Percentiles rank a stretch among this genome's conserved stretches.
These are phyloP conservation scores for Saccharum officinarum DNA, from an alignment of 176 grass and related monocot species.

Conservation along the genomic window DNA sequence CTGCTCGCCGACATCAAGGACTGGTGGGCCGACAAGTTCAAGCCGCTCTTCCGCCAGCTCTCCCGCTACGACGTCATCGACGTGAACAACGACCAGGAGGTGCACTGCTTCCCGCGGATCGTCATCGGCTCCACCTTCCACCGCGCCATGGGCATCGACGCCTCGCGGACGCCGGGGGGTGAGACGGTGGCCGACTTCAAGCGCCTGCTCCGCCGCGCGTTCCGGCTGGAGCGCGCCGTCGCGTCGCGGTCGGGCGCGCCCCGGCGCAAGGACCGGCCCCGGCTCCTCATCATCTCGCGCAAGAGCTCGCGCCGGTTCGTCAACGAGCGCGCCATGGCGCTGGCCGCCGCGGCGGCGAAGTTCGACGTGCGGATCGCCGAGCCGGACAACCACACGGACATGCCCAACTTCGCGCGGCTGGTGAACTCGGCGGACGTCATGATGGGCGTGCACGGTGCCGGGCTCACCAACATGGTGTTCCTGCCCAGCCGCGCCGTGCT, in stretches of 20 bases:
- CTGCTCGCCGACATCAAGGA: slow-evolving; percentile 56
- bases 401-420: slow-evolving; percentile 48
- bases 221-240: slow-evolving; percentile 60
- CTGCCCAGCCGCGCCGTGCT: slow-evolving; percentile 65
- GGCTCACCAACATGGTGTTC: slow-evolving; percentile 73
- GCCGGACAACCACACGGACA: slow-evolving; percentile 49
- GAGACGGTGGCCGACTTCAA: slow-evolving; percentile 71
- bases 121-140: slow-evolving; percentile 70
- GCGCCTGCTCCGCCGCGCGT: slow-evolving; percentile 60
- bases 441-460: slow-evolving; percentile 76
- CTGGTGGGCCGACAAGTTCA: slow-evolving; percentile 87
- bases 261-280: slow-evolving; percentile 19
- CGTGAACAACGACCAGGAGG: slow-evolving; percentile 63
- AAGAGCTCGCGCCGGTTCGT: slow-evolving; percentile 54
- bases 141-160: slow-evolving; percentile 69
- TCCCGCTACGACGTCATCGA: slow-evolving; percentile 74
- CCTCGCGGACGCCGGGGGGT: slow-evolving; percentile 7
- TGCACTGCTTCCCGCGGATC: slow-evolving; percentile 73
- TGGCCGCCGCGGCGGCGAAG: slow-evolving; percentile 35
- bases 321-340: slow-evolving; percentile 65
- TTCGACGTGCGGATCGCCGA: slow-evolving; percentile 75
- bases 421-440: slow-evolving; percentile 77
- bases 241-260: slow-evolving; percentile 46
- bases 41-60: slow-evolving; percentile 61
- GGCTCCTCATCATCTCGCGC: slow-evolving; percentile 75